phyloP scores from a whole-genome alignment of 2,329 filamentous ascomycete species.

The Elsinoe ampelina region DNA sequence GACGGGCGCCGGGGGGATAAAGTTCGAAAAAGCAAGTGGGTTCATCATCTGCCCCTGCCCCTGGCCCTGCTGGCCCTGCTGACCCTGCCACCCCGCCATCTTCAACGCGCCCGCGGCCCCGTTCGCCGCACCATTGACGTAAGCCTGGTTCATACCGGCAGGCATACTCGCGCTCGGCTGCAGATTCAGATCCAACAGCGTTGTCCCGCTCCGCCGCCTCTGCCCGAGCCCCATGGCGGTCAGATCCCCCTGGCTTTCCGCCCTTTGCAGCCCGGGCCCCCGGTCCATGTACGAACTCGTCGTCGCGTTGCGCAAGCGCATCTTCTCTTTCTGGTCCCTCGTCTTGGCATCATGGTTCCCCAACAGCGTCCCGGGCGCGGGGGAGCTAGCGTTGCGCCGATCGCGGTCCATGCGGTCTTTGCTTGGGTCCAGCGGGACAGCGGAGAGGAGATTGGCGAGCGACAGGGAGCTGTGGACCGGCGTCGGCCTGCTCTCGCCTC shows the following conservation, averaged over 20 bases:
- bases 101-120: constrained; percentile 1
- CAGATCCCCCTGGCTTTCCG: background rate
- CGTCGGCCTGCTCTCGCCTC: constrained; percentile 29
- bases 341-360: constrained; percentile 25
- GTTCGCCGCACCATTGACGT: background rate
- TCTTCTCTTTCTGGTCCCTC: constrained; percentile 22
- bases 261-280: background rate
- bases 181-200: background rate
- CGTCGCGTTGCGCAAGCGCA: constrained; percentile 13
- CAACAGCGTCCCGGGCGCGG: constrained; percentile 34
- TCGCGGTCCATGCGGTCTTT: constrained; percentile 29
- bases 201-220: background rate
- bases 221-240: background rate
- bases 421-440: constrained; percentile 39
- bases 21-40: background rate
- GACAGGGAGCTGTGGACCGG: constrained; percentile 39
- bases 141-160: background rate
- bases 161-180: constrained; percentile 4
- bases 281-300: background rate
- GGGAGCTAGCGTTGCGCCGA: constrained; percentile 27
- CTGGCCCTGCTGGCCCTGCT: constrained; percentile 16
- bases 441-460: constrained; percentile 53
- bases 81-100: constrained; percentile 18
- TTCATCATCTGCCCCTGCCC: constrained; percentile 1
- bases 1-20: constrained; percentile 4